Percentiles rank a stretch among this genome's conserved stretches.
These are phyloP conservation scores for Russula compacta DNA, from an alignment of 768 basidiomycete species.

Conservation along the genomic window DNA sequence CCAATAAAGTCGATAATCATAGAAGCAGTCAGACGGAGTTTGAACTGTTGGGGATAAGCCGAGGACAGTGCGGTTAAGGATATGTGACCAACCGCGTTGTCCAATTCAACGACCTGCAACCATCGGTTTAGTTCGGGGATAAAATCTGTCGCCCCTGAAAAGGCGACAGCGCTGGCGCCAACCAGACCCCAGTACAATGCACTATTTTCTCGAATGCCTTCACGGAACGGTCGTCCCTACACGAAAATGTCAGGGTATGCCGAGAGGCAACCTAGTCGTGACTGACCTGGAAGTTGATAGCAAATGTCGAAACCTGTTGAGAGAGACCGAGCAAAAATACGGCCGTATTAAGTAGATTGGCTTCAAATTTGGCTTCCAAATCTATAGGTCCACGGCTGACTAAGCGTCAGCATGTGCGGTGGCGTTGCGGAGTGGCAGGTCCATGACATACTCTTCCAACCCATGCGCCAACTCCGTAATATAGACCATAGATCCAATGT, in stretches of 20 bases:
- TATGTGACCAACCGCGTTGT: constrained; percentile 44
- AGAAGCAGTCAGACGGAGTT: constrained; percentile 57
- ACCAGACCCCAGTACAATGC: constrained; percentile 91
- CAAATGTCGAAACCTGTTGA: constrained; percentile 97
- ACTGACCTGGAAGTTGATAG: constrained; percentile 89
- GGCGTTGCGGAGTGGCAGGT: background rate
- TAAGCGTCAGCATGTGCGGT: background rate
- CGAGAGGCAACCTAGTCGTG: background rate
- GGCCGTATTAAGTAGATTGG: constrained; percentile 88
- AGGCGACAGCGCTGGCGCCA: constrained; percentile 83
- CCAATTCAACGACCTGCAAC: constrained; percentile 96
- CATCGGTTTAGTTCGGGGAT: constrained; percentile 92
- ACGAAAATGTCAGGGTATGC: background rate
- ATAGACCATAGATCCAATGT: constrained; percentile 84
- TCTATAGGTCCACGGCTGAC: constrained; percentile 69
- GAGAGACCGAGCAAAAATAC: constrained; percentile 93
- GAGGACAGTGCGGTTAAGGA: background rate
- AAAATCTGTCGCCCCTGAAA: constrained; percentile 89
- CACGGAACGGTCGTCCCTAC: constrained; percentile 93
- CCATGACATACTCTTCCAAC: constrained; percentile 60
- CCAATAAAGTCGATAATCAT: constrained; percentile 89
- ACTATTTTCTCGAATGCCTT: constrained; percentile 92
- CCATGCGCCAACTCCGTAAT: constrained; percentile 80
- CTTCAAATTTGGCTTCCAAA: constrained; percentile 94
- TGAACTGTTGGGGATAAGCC: constrained; percentile 54